Percentiles rank a stretch among this genome's conserved stretches.
Conservation (phyloP, 176 grass and related monocot species). For the Avena insularis region DNA sequence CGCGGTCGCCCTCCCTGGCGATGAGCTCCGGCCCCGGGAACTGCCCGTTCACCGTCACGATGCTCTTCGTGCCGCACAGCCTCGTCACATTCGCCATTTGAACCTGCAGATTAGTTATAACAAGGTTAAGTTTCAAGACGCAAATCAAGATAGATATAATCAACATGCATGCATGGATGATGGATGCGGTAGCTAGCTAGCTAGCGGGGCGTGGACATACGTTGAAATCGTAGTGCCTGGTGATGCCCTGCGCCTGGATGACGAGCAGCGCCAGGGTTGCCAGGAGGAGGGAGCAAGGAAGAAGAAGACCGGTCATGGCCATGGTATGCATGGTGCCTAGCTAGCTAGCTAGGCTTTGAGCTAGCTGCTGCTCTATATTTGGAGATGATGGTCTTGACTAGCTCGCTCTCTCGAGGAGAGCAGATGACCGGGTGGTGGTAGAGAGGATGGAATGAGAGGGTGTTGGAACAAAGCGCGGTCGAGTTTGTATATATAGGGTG, state of each 20-base stretch:
- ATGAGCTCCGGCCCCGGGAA: slow-evolving; percentile 62
- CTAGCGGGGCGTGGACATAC: slow-evolving; percentile 7
- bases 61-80: slow-evolving; percentile 67
- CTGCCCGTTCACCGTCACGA: slow-evolving; percentile 79
- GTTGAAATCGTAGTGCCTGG: slow-evolving; percentile 67
- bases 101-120: slow-evolving; percentile 44
- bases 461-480: slow-evolving; percentile 32
- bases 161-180: no score
- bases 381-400: not conserved
- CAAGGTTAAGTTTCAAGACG: no score
- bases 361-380: slow-evolving; percentile 23
- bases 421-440: not conserved
- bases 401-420: slow-evolving; percentile 23
- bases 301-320: slow-evolving; percentile 41
- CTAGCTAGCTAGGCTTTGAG: not conserved
- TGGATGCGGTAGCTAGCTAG: no score
- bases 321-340: not conserved
- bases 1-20: slow-evolving; percentile 75
- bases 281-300: slow-evolving; percentile 45
- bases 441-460: not conserved
- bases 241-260: slow-evolving; percentile 52
- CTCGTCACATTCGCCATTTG: slow-evolving; percentile 70
- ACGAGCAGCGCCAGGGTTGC: slow-evolving; percentile 43
- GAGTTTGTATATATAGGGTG: slow-evolving; percentile 50
- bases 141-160: not conserved